Evolutionary conservation across 140 eudicot species (phyloP), one percentile per base, ranked within the genome.

Genomic region (Bidens hawaiensis): DNA sequence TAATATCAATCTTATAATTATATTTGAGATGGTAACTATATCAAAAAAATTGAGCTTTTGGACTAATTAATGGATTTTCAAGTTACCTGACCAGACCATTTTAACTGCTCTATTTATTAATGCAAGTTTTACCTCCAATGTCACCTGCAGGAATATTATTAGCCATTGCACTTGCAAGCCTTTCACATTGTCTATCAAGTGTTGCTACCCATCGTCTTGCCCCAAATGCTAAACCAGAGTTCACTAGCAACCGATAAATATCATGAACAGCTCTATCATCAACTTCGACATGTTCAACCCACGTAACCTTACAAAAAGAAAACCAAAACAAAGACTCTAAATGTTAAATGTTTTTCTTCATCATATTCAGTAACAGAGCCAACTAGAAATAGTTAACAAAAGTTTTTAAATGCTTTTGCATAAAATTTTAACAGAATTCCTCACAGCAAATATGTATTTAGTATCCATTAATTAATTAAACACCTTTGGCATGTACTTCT

Each of bases 221-320:
- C 59, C 95, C 94, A 67, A 87, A 87, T 4, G 86, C 97, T 3
- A 86, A 85, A 6, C 89, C 85, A 15, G 95, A 74, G 54, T 72
- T 76, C 18, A 86, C 89, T 1, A 89, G 76, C 14, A 83, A 77
- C 68, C 80, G 72, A 75, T 89, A 89, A 25, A 89, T 77, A 79
- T 60, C 82, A 60, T 86, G 93, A 52, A 83, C 89, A 0, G 80
- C 83, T 67, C 83, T 79, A 12, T 89, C 95, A 58, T 89, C 94
- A 5, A 86, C 77, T 58, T 89, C 97, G 6, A 83, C 94, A 72
- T 89, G 93, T 36, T 89, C 97, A 19, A 89, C 76, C 97, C 97
- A 89, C 3, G 82, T 86, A 10, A 89, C 97, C 97, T 89, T 46
- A 15, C 33, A 23, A 36, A 62, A 2, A 0, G 30, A 62, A 31